Evolutionary conservation across 768 basidiomycete species (phyloP), one percentile per base, ranked within the genome.

Genomic region (Sarcodon aspratus): DNA sequence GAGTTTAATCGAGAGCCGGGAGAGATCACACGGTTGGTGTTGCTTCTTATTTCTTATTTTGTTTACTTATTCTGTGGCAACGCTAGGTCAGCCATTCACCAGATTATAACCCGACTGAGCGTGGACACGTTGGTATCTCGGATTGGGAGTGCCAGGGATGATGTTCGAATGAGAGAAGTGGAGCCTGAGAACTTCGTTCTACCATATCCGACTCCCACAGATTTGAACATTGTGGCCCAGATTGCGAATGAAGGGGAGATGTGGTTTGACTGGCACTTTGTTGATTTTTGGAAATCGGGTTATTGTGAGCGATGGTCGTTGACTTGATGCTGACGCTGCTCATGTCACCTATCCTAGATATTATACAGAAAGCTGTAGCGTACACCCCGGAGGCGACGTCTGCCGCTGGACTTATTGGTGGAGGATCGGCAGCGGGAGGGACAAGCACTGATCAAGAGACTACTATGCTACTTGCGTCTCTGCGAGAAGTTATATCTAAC

Each of bases 241-340:
- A 57, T 56, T 34, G 59, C 65, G 46, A 79, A 79, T 52, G 85
- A 88, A 58, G 87, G 80, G 27, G 91, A 93, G 65, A 74, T 96
- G 36, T 98, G 96, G 96, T 88, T 98, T 60, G 94, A 98, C 63
- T 98, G 94, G 91, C 78, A 84, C 0, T 98, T 98, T 65, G 80
- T 96, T 6, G 96, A 99, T 64, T 99, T 97, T 63, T 94, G 91
- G 86, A 98, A 98, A 69, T 93, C 90, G 43, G 94, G 95, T 60
- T 96, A 93, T 60, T 90, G 95, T 95, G 57, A 61, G 87, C 64
- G 21, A 42, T 42, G 33, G 43, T 45, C 7, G 47, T 43, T 50
- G 18, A 9, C 12, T 27, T 45, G n/a, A n/a, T 31, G 35, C 7
- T 32, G 9, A 27, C 12, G 48, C 44, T 40, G 4, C 12, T 33